Evolutionary conservation across 2,329 filamentous ascomycete species (phyloP).

Genomic region (Herpomyces periplanetae): DNA sequence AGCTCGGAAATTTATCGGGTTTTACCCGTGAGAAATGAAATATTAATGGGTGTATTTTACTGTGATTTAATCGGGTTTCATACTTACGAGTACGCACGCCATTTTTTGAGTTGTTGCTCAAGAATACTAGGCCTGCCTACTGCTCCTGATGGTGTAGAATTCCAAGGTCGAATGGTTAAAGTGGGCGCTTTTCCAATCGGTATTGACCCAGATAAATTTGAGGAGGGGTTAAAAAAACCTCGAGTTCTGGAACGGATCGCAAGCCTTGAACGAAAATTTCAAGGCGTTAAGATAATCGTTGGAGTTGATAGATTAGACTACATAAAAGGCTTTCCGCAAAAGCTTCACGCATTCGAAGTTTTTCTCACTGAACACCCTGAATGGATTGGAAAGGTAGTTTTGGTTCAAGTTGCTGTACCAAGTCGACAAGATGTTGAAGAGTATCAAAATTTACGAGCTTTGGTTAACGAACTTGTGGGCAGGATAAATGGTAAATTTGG

Average conservation of each 20-base stretch:
- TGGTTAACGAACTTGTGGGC: slow-evolving; percentile 84
- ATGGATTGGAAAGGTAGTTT: slow-evolving; percentile 85
- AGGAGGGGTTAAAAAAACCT: slow-evolving; percentile 45
- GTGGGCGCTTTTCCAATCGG: slow-evolving; percentile 90
- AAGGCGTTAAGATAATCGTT: slow-evolving; percentile 80
- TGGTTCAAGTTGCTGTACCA: slow-evolving; percentile 81
- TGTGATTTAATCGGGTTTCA: slow-evolving; percentile 93
- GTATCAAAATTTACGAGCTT: slow-evolving; percentile 74
- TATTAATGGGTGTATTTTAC: slow-evolving; percentile 51
- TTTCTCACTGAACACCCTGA: slow-evolving; percentile 89
- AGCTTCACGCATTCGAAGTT: slow-evolving; percentile 75
- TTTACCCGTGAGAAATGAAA: slow-evolving; percentile 54
- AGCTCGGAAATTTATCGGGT: slow-evolving; percentile 91
- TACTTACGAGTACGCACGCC: slow-evolving; percentile 91
- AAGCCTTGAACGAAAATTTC: slow-evolving; percentile 51
- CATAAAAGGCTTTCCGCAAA: slow-evolving; percentile 94
- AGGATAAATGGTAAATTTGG: slow-evolving; percentile 85
- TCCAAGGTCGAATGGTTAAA: slow-evolving; percentile 48
- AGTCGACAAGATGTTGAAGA: slow-evolving; percentile 86
- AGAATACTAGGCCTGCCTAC: slow-evolving; percentile 45
- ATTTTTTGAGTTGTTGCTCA: slow-evolving; percentile 88
- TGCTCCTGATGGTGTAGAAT: slow-evolving; percentile 71
- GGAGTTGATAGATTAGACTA: slow-evolving; percentile 89
- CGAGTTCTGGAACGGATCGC: slow-evolving; percentile 61
- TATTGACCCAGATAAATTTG: slow-evolving; percentile 86